Evolutionary conservation across 169 alveolate species (phyloP).

Genomic region (Plasmodium cynomolgi): DNA sequence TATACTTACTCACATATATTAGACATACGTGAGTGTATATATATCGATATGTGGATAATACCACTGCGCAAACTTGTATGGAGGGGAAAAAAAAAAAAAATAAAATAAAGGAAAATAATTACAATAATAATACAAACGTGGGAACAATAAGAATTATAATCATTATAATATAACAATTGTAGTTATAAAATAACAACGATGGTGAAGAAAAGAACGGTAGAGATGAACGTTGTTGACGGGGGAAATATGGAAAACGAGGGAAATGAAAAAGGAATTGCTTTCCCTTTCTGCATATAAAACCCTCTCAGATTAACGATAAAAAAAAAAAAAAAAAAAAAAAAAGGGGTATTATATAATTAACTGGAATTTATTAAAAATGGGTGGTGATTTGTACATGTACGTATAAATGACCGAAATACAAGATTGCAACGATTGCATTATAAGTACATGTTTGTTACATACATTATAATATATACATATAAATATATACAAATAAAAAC

Average conservation of each 20-base stretch:
- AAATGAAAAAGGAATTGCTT: not conserved
- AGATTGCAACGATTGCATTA: conserved; percentile 3
- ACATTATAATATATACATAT: not conserved
- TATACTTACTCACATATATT: not conserved
- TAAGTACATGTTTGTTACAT: not conserved
- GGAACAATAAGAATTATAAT: not conserved
- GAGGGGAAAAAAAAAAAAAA: not conserved
- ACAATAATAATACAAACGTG: not conserved
- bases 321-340: not conserved
- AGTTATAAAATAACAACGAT: conserved; percentile 1
- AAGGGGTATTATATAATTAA: not conserved
- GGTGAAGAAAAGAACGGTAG: not conserved
- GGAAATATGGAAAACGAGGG: not conserved
- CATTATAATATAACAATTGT: not conserved
- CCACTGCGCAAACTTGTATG: not conserved
- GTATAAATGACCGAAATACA: not conserved
- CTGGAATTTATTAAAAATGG: not conserved
- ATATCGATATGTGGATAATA: not conserved
- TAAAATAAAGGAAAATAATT: not conserved
- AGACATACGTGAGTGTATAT: not conserved
- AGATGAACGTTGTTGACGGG: not conserved
- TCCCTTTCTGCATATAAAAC: not conserved
- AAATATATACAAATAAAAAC: not conserved
- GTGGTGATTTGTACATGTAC: not conserved
- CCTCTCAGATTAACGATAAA: not conserved